Conservation (phyloP, 139 green algal species). For the Chlorella vulgaris region DNA sequence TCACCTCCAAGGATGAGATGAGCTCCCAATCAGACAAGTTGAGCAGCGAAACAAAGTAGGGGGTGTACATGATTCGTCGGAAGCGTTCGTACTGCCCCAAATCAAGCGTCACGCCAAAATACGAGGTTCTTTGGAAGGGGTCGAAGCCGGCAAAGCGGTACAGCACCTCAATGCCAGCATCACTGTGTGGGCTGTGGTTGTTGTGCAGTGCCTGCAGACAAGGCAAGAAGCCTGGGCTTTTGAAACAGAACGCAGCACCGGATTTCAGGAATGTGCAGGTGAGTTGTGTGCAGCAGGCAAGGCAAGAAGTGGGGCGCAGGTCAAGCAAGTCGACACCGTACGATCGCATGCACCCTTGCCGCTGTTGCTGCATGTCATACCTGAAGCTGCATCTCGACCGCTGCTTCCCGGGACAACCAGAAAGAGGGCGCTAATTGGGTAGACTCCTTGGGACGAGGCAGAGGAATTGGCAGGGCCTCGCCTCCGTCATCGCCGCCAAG, state of each 20-base stretch:
- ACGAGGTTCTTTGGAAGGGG: not conserved
- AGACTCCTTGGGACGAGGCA: conserved; percentile 3
- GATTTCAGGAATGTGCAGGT: not conserved
- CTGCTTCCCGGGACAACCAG: conserved; percentile 10
- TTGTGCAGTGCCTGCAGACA: conserved; percentile 36
- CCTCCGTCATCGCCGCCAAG: too few species aligned
- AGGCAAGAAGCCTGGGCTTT: not conserved
- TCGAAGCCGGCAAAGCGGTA: not conserved
- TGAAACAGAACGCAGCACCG: not conserved
- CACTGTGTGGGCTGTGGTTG: conserved; percentile 40
- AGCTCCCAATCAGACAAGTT: conserved; percentile 18
- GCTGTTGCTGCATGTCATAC: too few species aligned
- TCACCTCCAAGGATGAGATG: not conserved
- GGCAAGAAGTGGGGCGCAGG: not conserved
- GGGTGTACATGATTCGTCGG: conserved; percentile 47
- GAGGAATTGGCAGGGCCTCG: too few species aligned
- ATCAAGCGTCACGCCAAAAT: conserved; percentile 8
- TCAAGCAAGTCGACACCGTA: not conserved
- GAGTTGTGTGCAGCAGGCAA: too few species aligned
- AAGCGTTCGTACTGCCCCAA: conserved; percentile 47
- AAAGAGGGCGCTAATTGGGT: conserved; percentile 22
- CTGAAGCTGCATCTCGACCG: conserved; percentile 25
- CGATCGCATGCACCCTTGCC: not conserved
- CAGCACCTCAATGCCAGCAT: conserved; percentile 42
- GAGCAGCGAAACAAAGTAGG: conserved; percentile 36